A percentile compares a stretch with the other conserved stretches of the same genome.
Evolutionary conservation across 2,329 filamentous ascomycete genomes (phyloP).

Genomic region (Pezicula neosporulosa): DNA sequence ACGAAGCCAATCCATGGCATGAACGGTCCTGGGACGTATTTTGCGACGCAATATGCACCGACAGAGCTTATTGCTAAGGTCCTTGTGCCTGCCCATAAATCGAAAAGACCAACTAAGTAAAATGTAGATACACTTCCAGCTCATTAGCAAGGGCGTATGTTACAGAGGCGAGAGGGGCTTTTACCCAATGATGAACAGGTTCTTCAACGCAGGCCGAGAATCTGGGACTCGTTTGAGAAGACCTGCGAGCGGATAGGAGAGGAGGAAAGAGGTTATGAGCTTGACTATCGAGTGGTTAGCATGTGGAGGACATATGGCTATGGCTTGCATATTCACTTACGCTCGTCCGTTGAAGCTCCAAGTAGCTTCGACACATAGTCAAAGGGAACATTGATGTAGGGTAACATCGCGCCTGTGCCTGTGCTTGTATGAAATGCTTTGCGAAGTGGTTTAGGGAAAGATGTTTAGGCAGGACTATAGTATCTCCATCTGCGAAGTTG

Average conservation of each 20-base stretch:
- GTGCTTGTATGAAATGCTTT: conserved; percentile 1
- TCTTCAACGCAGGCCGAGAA: conserved; percentile 77
- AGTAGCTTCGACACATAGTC: conserved; percentile 51
- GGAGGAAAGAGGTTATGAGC: conserved; percentile 82
- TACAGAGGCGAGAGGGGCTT: conserved; percentile 8
- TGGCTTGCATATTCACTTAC: conserved; percentile 35
- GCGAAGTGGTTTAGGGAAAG: background rate
- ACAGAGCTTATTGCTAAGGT: conserved; percentile 77
- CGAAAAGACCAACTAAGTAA: conserved; percentile 90
- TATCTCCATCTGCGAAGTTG: conserved; percentile 18
- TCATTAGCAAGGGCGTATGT: conserved; percentile 10
- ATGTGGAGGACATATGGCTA: conserved; percentile 1
- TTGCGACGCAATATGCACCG: conserved; percentile 79
- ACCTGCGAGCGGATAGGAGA: conserved; percentile 89
- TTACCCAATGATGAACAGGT: conserved; percentile 78
- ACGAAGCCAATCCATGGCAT: conserved; percentile 98
- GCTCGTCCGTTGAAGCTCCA: conserved; percentile 62
- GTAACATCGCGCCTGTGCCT: conserved; percentile 62
- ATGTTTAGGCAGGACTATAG: conserved; percentile 4
- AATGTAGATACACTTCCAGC: conserved; percentile 69
- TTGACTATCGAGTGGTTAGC: conserved; percentile 63
- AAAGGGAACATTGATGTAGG: conserved; percentile 62
- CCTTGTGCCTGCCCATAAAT: conserved; percentile 80
- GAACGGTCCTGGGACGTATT: conserved; percentile 78
- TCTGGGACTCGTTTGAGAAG: conserved; percentile 90